Evolutionary conservation across 2,329 filamentous ascomycete genomes (phyloP), one percentile per base, ranked within the genome.

Genomic region (Ceratocystis cacaofunesta): DNA sequence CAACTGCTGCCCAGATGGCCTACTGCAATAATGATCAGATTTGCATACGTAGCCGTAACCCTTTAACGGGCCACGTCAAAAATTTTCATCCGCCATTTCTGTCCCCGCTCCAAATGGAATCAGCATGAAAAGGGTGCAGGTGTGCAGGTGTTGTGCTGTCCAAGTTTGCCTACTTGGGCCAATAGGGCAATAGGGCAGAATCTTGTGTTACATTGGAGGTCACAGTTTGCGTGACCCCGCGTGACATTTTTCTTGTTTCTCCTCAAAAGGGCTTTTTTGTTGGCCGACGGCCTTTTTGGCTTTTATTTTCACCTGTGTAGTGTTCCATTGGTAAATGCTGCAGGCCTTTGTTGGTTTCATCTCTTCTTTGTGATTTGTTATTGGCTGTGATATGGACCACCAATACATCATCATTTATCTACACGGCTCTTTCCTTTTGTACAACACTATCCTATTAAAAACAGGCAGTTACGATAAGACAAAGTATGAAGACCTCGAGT

Each of bases 161-260:
- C 55, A 58, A 36, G 55, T 36, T 58, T 58, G 28, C 55, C 55
- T 58, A 32, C 55, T 58, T 58, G 55, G 55, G 55, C 55, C 55
- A 58, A 58, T 58, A 58, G 55, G 28, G 28, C 55, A 58, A 58
- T 36, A 58, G 32, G 55, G 55, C 55, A 58, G 28, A 58, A 17
- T 25, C 17, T 36, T 58, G 55, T 58, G 55, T 58, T 58, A 58
- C 55, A 58, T 58, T 32, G 55, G 36, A 58, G 55, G 55, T 58
- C 55, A 58, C 2, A 58, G 28, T 19, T 36, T 58, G 55, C 55
- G 55, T 30, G 55, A 58, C 55, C 55, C 36, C 55, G 55, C 55
- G 55, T 58, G 28, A 58, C 55, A 58, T 58, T 17, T 10, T 25
- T 50, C 22, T 50, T 58, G 25, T 32, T 58, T 36, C 28, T 58